A percentile compares a stretch with the other conserved stretches of the same genome.
Conservation (phyloP, 768 basidiomycete genomes). For the Saitozyma sp. region DNA sequence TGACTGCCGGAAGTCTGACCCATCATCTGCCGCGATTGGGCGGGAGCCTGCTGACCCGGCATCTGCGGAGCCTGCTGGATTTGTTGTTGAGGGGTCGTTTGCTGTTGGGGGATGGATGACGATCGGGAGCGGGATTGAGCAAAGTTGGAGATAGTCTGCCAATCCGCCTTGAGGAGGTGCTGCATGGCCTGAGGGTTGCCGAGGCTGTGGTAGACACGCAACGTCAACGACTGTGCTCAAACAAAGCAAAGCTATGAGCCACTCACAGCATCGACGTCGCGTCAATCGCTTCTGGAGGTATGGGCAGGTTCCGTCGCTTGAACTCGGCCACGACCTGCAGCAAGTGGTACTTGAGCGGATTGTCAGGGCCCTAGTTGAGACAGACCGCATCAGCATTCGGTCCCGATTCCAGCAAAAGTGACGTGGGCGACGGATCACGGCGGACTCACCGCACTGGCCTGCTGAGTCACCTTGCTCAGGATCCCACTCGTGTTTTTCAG, state of each 20-base stretch:
- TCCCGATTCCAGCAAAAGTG: not conserved
- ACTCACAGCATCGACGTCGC: conserved; percentile 14
- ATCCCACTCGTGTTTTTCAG: conserved; percentile 2
- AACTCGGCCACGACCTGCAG: conserved; percentile 21
- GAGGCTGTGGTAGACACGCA: not conserved
- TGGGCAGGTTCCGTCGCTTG: conserved; percentile 14
- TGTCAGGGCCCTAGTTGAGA: not conserved
- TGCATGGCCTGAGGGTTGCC: conserved; percentile 1
- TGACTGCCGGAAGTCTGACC: conserved; percentile 14
- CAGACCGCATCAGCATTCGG: not conserved
- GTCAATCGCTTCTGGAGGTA: conserved; percentile 6
- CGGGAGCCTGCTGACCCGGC: conserved; percentile 5
- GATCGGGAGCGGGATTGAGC: conserved; percentile 5
- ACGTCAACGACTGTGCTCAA: not conserved
- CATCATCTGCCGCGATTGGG: conserved; percentile 18
- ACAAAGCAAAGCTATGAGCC: too few relatives aligned
- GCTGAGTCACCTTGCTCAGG: conserved; percentile 1
- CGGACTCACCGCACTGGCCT: conserved; percentile 1
- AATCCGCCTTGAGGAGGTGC: conserved; percentile 10
- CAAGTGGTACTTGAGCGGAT: conserved; percentile 15
- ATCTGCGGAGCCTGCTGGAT: conserved; percentile 5
- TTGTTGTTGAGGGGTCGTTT: conserved; percentile 12
- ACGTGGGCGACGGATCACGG: not conserved
- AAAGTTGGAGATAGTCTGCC: conserved; percentile 9
- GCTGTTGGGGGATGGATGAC: not conserved